Percentiles rank a stretch among this genome's conserved stretches.
These are phyloP conservation scores for Cutaneotrichosporon spelunceum DNA, from an alignment of 1,284 basidiomycete genomes.

Conservation along the genomic window DNA sequence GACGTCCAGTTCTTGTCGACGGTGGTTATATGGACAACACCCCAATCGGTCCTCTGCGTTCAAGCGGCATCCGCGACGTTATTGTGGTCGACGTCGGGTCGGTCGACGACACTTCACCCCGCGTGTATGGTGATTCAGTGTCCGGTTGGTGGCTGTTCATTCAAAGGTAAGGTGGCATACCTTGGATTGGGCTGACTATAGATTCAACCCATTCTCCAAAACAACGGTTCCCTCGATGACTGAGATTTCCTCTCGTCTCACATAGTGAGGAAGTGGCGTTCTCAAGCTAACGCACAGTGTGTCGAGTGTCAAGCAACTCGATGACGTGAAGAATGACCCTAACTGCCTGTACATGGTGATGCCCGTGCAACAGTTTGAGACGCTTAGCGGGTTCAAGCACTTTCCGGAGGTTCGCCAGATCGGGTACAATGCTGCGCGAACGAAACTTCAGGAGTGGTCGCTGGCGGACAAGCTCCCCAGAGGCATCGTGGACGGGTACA, in stretches of 20 bases:
- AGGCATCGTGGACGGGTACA: slow-evolving; percentile 57
- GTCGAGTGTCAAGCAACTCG: slow-evolving; percentile 88
- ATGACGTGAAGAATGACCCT: slow-evolving; percentile 85
- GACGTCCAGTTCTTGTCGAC: slow-evolving; percentile 70
- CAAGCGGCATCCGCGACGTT: slow-evolving; percentile 86
- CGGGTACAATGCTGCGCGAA: slow-evolving; percentile 73
- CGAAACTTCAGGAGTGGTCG: slow-evolving; percentile 73
- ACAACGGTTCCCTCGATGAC: slow-evolving; percentile 85
- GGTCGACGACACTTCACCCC: slow-evolving; percentile 91
- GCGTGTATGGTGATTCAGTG: slow-evolving; percentile 90
- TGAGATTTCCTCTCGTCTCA: slow-evolving; percentile 90
- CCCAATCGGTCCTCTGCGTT: slow-evolving; percentile 84
- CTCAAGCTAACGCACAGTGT: slow-evolving; percentile 60
- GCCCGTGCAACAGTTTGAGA: slow-evolving; percentile 66
- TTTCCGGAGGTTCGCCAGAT: slow-evolving; percentile 64
- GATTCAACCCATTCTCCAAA: slow-evolving; percentile 75
- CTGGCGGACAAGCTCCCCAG: slow-evolving; percentile 75
- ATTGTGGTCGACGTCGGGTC: slow-evolving; percentile 94
- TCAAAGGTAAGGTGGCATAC: slow-evolving; percentile 63
- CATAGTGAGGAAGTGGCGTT: slow-evolving; percentile 66
- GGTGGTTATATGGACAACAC: slow-evolving; percentile 93
- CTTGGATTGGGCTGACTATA: slow-evolving; percentile 27
- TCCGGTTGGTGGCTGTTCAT: slow-evolving; percentile 96
- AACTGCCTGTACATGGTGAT: slow-evolving; percentile 90
- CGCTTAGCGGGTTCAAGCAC: slow-evolving; percentile 50